Evolutionary conservation across 805 yeast species (phyloP), one percentile per base, ranked within the genome.

Genomic region (Komagataella populi): DNA sequence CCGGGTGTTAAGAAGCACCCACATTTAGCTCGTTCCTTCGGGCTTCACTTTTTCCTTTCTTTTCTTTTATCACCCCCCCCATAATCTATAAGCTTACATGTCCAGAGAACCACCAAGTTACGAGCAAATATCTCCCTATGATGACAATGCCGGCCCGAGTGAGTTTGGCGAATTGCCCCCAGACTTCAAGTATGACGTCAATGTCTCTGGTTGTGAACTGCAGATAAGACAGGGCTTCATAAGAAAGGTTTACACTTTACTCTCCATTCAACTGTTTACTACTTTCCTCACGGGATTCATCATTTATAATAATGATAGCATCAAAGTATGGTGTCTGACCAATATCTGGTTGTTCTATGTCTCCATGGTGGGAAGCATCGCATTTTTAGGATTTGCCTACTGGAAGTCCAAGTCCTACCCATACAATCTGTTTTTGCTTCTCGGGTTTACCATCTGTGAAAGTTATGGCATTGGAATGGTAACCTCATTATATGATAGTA

Each of bases 171-270:
- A 30, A 30, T 14, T 76, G 48, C 83, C 84, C 3, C 85, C 87
- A 57, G 95, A 87, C 65, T 88, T 87, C 77, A 88, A 87, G 63
- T 87, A 83, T 65, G 78, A 84, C 43, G 84, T 84, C 6, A 75
- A 77, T 50, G 95, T 88, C 22, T 78, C 88, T 3, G 81, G 84
- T 36, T 87, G 96, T 66, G 86, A 84, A 53, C 68, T 86, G 50
- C 79, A 84, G 14, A 72, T 88, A 45, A 78, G 96, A 58, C 85
- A 83, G 56, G 74, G 81, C 63, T 88, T 88, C 59, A 70, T 86
- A 57, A 75, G 89, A 53, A 85, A 84, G 61, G 96, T 88, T 6
- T 89, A 87, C 65, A 70, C 87, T 5, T 72, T 89, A 48, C 71
- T 88, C 49, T 64, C 81, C 10, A 66, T 74, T 4, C 96, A 88